Evolutionary conservation across 306 rosid genomes (phyloP).

Genomic region (Prinsepia uniflora): DNA sequence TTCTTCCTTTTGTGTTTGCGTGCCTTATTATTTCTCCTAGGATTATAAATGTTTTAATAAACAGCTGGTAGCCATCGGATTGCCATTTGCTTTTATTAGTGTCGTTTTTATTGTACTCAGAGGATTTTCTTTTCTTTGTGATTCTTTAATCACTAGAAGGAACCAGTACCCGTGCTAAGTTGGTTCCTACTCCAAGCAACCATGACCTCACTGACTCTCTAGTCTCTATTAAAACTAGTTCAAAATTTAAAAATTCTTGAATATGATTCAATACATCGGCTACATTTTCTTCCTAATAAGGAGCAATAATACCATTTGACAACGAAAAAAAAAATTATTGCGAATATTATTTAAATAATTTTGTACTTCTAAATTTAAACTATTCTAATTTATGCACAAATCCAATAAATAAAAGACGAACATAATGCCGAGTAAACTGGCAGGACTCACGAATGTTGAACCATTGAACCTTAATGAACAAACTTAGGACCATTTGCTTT

Average conservation of each 20-base stretch:
- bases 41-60: no score
- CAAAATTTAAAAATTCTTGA: background rate
- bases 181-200: slow-evolving; percentile 4
- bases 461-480: background rate
- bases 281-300: background rate
- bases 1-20: background rate
- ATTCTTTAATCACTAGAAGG: background rate
- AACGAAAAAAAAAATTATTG: no score
- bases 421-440: no score
- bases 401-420: no score
- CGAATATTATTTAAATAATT: no score
- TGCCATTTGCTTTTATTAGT: no score
- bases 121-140: background rate
- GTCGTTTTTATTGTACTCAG: no score
- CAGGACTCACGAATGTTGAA: no score
- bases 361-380: background rate
- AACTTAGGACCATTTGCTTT: background rate
- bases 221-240: background rate
- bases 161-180: background rate
- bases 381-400: background rate
- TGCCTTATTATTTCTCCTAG: background rate
- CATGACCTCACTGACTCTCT: background rate
- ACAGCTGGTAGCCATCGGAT: no score
- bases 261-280: background rate
- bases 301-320: no score